Evolutionary conservation across 805 yeast species (phyloP), one percentile per base, ranked within the genome.

Genomic region (Yamadazyma takamatsuzukensis): DNA sequence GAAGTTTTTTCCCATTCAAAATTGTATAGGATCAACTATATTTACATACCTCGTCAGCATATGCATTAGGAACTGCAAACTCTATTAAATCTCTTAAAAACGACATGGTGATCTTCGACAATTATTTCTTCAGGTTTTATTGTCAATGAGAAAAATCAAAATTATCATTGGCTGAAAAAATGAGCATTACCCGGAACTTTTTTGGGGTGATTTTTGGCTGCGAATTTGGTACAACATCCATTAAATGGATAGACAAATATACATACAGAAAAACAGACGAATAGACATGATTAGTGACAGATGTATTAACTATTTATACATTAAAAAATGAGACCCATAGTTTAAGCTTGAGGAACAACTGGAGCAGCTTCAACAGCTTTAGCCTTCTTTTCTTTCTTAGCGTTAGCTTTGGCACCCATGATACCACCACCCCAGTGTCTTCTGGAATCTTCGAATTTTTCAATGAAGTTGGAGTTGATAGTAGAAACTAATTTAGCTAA

Each of bases 351-450:
- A 58, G 93, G 95, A 51, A 85, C 96, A 22, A 43, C 39, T 31
- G 52, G 41, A 32, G 53, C 56, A 36, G 57, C 70, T 52, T 72
- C 53, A 54, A 72, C 9, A 29, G 25, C 70, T 70, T 72, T 78
- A 52, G 78, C 81, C 61, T 68, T 80, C 81, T 84, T 86, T 57
- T 78, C 89, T 47, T 68, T 64, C 76, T 83, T 86, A 61, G 80
- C 93, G 61, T 76, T 78, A 61, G 97, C 87, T 79, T 90, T 93
- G 56, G 83, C 74, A 70, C 97, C 96, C 79, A 93, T 75, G 71
- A 87, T 64, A 79, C 98, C 98, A 78, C 98, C 98, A 79, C 97
- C 97, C 98, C 98, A 90, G 82, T 87, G 95, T 76, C 86, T 88
- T 80, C 94, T 90, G 65, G 77, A 62, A 57, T 93, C 97, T 63